Base-by-base conservation (phyloP, 306 rosid species). In the Malus orientalis region DNA sequence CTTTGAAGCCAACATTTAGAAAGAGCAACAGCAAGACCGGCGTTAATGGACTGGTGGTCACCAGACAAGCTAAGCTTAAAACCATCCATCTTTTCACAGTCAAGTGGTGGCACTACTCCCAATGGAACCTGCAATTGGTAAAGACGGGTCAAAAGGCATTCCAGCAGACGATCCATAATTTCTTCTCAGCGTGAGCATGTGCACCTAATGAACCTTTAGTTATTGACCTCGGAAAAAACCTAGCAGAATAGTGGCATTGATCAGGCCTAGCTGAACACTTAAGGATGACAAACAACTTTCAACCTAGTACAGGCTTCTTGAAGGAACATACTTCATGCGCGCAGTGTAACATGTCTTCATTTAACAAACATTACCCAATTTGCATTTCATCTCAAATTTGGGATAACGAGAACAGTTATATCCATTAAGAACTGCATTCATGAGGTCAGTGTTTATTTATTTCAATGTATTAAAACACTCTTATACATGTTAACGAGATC, bases 1-100 rank as follows among this genome's bases (percentile, higher is more conserved):
- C 88, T 88, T 76, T 88, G 93, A 76, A 88, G 97, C 97, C 97
- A 91, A 80, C 91, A 88, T 82, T 82, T 88, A 73, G 85, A 89
- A 30, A 91, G 95, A 72, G 97, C 85, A 72, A 89, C 88, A 54
- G 93, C 91, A 71, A 91, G 97, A 83, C 95, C 89, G 72, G 94
- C 93, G 77, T 89, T 91, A 71, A 82, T 70, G 67, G 75, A 74
- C 76, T 91, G 95, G 81, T 89, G 95, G 86, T 89, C 95, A 73
- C 97, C 92, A 53, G 86, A 84, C 79, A 91, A 84, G 76, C 87
- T 57, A 57, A 91, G 91, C 85, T 85, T 80, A 44, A 76, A 83
- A 77, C 95, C 95, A 70, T 81, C 80, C 75, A 89, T 45, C 71
- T 75, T 80, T 71, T 81, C 81, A 67, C 47, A 49, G 79, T 89